Evolutionary conservation across 2,329 filamentous ascomycete genomes (phyloP).

Genomic region (Penicillium crustosum): DNA sequence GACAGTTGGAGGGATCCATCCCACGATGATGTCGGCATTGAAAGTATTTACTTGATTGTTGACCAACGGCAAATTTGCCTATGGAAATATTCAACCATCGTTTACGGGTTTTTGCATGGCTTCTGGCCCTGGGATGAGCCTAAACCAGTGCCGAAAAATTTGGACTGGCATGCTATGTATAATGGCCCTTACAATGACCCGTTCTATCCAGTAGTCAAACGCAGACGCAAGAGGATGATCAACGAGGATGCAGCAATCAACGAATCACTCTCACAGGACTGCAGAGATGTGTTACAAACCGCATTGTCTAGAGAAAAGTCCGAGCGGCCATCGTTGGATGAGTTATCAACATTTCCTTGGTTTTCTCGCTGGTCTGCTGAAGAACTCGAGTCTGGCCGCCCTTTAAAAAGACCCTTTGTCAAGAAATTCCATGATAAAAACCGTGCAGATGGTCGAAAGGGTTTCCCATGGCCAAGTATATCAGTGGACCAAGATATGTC

Average conservation of each 20-base stretch:
- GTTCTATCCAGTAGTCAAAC: neutral
- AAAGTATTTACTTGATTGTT: slow-evolving; percentile 1
- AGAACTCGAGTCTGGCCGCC: slow-evolving; percentile 11
- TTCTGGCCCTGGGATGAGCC: slow-evolving; percentile 35
- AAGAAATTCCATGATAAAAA: slow-evolving; percentile 1
- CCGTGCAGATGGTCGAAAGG: neutral
- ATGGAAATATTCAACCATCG: slow-evolving; percentile 31
- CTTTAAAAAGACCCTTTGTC: slow-evolving; percentile 12
- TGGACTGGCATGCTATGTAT: slow-evolving; percentile 3
- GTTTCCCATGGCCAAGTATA: slow-evolving; percentile 2
- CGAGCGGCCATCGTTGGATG: slow-evolving; percentile 25
- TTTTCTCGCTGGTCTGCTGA: slow-evolving; percentile 22
- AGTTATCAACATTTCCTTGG: slow-evolving; percentile 30
- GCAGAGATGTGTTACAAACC: slow-evolving; percentile 29
- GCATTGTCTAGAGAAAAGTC: slow-evolving; percentile 25
- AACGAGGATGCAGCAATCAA: slow-evolving; percentile 28
- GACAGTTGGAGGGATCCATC: neutral
- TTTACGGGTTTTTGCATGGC: slow-evolving; percentile 35
- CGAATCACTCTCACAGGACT: slow-evolving; percentile 33
- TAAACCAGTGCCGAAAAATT: slow-evolving; percentile 5
- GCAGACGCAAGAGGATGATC: slow-evolving; percentile 27
- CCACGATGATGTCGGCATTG: neutral
- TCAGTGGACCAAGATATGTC: neutral
- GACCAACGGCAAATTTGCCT: slow-evolving; percentile 22
- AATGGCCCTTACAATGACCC: neutral